Evolutionary conservation across 129 eudicot genomes (phyloP), one percentile per base, ranked within the genome.

Genomic region (Flaveria bidentis): DNA sequence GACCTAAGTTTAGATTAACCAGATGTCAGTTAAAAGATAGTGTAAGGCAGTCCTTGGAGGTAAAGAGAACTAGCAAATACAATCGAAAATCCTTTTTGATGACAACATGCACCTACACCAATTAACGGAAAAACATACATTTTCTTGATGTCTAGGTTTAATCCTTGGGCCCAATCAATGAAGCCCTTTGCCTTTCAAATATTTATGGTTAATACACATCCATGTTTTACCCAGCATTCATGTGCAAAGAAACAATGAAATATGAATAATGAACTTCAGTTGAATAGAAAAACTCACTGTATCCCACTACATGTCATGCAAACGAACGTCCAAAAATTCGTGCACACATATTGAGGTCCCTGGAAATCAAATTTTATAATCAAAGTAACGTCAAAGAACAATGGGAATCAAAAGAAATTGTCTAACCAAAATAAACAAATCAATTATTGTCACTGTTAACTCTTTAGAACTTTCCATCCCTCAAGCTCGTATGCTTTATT

Each of bases 271-370:
- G 44, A 70, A 50, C 60, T 50, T 74, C 58, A 26, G 46, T 12
- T 25, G 30, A 23, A 53, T 20, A 55, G 73, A 68, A 65, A 53
- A 74, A 85, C 98, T 90, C 72, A 93, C 98, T 93, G 98, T 82
- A 93, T 87, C 74, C 98, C 98, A 47, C 98, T 90, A 76, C 98
- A 93, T 1, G 91, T 87, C 83, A 82, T 88, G 81, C 98, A 93
- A 73, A 90, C 76, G 79, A 94, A 94, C 20, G 97, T 94, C 98
- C 96, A 91, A 68, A 94, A 94, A 55, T 86, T 94, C 13, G 91
- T 91, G 87, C 98, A 94, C 28, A 94, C 98, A 57, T 91, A 94
- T 70, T 94, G 98, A 72, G 98, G 97, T 65, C 98, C 98, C 98
- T 94, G 93, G 66, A 67, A 76, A 84, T 17, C 7, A 9, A 46